Base-by-base conservation (phyloP, 2,329 filamentous ascomycete genomes). In the Talaromyces sp. region DNA sequence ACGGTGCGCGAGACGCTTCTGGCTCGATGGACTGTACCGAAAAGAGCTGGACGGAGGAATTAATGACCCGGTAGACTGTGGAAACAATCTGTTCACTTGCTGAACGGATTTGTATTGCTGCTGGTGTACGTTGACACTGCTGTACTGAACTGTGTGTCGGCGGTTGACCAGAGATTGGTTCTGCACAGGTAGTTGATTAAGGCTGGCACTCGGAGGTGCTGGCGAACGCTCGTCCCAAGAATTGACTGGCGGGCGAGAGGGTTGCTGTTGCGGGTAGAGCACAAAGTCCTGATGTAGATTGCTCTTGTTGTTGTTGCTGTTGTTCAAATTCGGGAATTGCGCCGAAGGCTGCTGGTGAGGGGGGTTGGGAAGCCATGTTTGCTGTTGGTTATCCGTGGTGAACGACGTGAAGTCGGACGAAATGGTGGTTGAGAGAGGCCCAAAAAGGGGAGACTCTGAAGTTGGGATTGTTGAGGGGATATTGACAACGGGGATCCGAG, bases 341-440 rank as follows among this genome's bases (percentile, higher is more conserved):
- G 78, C 78, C 78, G 71, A 73, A 69, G 79, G 79, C 79, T 78
- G 77, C 69, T 71, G 69, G 63, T 72, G 74, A 71, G 77, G 79
- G 74, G 77, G 77, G 74, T 78, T 73, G 73, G 79, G 74, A 76
- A 77, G 80, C 80, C 80, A 82, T 82, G 73, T 27, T 80, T 79
- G 75, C 78, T 79, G 78, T 69, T 73, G 73, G 71, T 75, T 73
- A 81, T 82, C 79, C 80, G 80, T 82, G 75, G 72, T 80, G 80
- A 80, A 81, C 77, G 80, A 80, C 77, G 74, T 75, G 60, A 76
- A 64, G 79, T 80, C 77, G 78, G 77, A 75, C 74, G 77, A 69
- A 74, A 77, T 75, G 66, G 70, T 75, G 72, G 67, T 67, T 67
- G 70, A 67, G 71, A 62, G 63, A 81, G 79, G 70, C 77, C 75